Evolutionary conservation across 805 yeast genomes (phyloP), one percentile per base, ranked within the genome.

Genomic region (Monosporozyma yasuniensis): DNA sequence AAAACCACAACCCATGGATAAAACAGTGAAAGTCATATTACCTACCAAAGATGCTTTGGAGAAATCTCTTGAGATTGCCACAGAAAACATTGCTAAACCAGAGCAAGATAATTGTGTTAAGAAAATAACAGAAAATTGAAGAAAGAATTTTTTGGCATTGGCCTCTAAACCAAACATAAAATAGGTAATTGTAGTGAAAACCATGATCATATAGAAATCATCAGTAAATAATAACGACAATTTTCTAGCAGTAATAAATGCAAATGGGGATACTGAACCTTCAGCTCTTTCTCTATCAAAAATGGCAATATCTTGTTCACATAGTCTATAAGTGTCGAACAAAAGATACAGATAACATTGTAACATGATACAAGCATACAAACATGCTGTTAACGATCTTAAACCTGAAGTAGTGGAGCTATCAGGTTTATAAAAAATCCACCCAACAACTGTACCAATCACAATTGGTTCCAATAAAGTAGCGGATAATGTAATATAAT

Each of bases 1-100:
- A 65, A 79, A 85, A 0, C 96, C 96, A 63, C 87, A 82, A 0
- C 87, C 87, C 74, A 84, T 77, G 47, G 86, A 78, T 58, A 86
- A 87, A 25, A 84, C 67, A 28, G 88, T 86, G 61, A 79, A 84
- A 52, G 80, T 75, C 48, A 80, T 61, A 58, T 84, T 85, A 30
- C 79, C 74, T n/a, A 80, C 65, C 50, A 84, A 66, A 0, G 84
- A 71, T 1, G 89, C 83, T 27, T 74, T 67, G 1, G 88, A 66
- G 52, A 82, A 83, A 55, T 81, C 83, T 45, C 84, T 64, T 2
- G 81, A 72, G 6, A 81, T 54, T 0, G 87, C 75, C 42, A 83
- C 81, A 11, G 68, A 60, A 22, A 64, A 23, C 48, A 61, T 48
- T 2, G 68, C 62, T 30, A 64, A 47, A 3, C 65, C 61, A 18